phyloP scores from a whole-genome alignment of 192 early-diverging fungal genomes.

The Spizellomyces sp. region DNA sequence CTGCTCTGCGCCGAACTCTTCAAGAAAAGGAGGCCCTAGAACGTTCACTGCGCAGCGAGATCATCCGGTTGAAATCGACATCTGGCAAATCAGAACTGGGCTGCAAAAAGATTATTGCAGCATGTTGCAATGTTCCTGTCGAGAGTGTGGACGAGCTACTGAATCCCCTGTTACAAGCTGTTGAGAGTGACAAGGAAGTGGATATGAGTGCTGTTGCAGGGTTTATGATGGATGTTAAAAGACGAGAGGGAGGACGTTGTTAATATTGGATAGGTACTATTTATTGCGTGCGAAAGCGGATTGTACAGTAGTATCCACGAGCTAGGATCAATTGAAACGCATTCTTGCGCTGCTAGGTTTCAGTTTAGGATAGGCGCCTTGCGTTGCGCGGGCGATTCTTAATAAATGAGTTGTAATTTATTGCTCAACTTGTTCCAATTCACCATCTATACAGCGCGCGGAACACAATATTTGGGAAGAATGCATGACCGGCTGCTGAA shows the following conservation, averaged over 20 bases:
- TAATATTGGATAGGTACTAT: no score
- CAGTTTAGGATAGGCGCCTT: neutral
- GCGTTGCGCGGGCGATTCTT: no score
- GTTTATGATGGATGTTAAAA: constrained; percentile 40
- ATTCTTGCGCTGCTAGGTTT: neutral
- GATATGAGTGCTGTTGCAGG: constrained; percentile 32
- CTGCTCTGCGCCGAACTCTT: constrained; percentile 32
- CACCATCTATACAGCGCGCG: no score
- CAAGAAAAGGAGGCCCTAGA: constrained; percentile 32
- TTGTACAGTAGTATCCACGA: neutral
- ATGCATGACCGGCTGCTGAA: no score
- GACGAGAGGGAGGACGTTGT: constrained; percentile 12
- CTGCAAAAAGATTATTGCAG: constrained; percentile 82
- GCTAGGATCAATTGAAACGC: no score
- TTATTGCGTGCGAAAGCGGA: neutral
- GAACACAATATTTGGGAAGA: no score
- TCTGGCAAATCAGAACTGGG: constrained; percentile 44
- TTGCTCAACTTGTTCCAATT: no score
- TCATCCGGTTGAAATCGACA: constrained; percentile 16
- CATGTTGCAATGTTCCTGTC: constrained; percentile 78
- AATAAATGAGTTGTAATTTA: no score
- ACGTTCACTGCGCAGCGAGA: constrained; percentile 22
- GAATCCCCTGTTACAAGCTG: constrained; percentile 71
- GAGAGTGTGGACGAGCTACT: constrained; percentile 80
- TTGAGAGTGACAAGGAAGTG: constrained; percentile 67